Evolutionary conservation across 768 basidiomycete species (phyloP).

Genomic region (Xerocomellus chrysenteron): DNA sequence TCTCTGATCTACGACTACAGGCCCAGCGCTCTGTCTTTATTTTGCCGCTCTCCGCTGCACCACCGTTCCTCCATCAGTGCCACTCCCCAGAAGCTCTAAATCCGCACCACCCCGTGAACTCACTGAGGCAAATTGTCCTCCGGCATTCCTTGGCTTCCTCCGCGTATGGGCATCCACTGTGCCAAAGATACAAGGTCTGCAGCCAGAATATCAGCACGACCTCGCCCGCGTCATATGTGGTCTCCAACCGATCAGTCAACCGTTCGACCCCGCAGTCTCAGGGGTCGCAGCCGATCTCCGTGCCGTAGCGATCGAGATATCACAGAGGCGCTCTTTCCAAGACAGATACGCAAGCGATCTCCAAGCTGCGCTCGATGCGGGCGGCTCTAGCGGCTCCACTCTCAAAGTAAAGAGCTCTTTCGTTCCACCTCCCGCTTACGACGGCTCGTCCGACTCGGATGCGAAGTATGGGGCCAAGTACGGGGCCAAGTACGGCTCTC

Average conservation of each 20-base stretch:
- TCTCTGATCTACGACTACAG: constrained; percentile 31
- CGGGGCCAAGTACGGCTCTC: constrained; percentile 2
- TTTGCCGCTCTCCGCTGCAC: constrained; percentile 79
- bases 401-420: constrained; percentile 55
- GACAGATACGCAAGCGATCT: constrained; percentile 72
- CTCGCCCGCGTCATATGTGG: constrained; percentile 79
- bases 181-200: constrained; percentile 58
- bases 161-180: constrained; percentile 71
- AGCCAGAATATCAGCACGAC: constrained; percentile 72
- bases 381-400: constrained; percentile 30
- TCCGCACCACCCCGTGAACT: constrained; percentile 52
- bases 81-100: constrained; percentile 62
- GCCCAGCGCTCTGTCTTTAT: constrained; percentile 80
- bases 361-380: constrained; percentile 76
- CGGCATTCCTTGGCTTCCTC: constrained; percentile 65
- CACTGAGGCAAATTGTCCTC: constrained; percentile 67
- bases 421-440: constrained; percentile 70
- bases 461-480: constrained; percentile 10
- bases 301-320: constrained; percentile 84
- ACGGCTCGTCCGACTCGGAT: constrained; percentile 28
- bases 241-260: constrained; percentile 43
- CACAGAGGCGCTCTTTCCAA: constrained; percentile 81
- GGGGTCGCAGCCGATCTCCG: constrained; percentile 80
- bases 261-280: constrained; percentile 42
- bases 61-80: constrained; percentile 76